A percentile compares a stretch with the other conserved stretches of the same genome.
Conservation (phyloP, 345 rosid genomes). For the Lenwebbia sp. region DNA sequence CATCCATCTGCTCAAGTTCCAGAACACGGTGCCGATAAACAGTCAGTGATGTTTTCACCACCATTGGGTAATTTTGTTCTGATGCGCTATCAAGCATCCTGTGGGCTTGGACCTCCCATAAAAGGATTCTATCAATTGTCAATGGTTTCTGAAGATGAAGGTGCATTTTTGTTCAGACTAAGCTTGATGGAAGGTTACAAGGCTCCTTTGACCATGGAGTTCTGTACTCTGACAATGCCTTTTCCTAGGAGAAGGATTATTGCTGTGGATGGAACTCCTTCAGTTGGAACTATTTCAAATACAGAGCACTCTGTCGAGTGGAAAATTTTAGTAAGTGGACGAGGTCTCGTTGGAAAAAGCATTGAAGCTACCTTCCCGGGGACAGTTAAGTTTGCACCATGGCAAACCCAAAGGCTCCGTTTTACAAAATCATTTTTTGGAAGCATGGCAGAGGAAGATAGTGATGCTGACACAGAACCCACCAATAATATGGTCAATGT, state of each 20-base stretch:
- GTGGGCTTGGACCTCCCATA: slow-evolving; percentile 68
- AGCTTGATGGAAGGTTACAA: slow-evolving; percentile 80
- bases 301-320: slow-evolving; percentile 91
- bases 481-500: slow-evolving; percentile 61
- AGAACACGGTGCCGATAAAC: slow-evolving; percentile 74
- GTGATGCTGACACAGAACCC: slow-evolving; percentile 62
- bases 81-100: slow-evolving; percentile 72
- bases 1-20: slow-evolving; percentile 94
- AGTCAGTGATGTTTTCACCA: slow-evolving; percentile 80
- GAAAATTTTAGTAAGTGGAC: slow-evolving; percentile 74
- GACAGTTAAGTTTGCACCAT: slow-evolving; percentile 82
- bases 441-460: slow-evolving; percentile 57
- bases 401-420: slow-evolving; percentile 41
- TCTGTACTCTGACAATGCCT: slow-evolving; percentile 88
- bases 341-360: slow-evolving; percentile 72
- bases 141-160: slow-evolving; percentile 97
- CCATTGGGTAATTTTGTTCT: slow-evolving; percentile 88
- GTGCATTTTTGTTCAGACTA: slow-evolving; percentile 89
- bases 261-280: slow-evolving; percentile 85
- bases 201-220: slow-evolving; percentile 80
- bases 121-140: slow-evolving; percentile 96
- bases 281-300: slow-evolving; percentile 67
- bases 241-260: slow-evolving; percentile 79
- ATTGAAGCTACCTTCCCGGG: slow-evolving; percentile 92
- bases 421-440: slow-evolving; percentile 20